Percentiles rank a stretch among this genome's conserved stretches.
These are phyloP conservation scores for Fusarium stilboides DNA, from an alignment of 2,329 filamentous ascomycete genomes.

Conservation along the genomic window DNA sequence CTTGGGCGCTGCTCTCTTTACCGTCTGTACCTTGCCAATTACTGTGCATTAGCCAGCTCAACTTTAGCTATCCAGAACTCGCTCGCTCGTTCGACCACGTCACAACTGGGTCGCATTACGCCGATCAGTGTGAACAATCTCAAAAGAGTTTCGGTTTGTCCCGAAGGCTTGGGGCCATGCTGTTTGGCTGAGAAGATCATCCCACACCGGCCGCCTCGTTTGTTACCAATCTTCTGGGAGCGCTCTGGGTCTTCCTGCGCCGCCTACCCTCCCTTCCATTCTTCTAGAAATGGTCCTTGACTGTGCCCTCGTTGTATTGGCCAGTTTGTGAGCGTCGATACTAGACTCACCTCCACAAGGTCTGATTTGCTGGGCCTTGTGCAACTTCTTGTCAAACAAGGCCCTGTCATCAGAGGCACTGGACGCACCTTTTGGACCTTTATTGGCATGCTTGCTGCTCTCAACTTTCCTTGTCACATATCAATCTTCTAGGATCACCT, in stretches of 20 bases:
- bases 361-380: conserved; percentile 37
- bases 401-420: conserved; percentile 30
- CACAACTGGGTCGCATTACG: conserved; percentile 44
- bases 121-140: conserved; percentile 40
- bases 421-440: conserved; percentile 16
- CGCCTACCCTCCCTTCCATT: conserved; percentile 45
- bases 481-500: conserved; percentile 22
- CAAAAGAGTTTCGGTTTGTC: conserved; percentile 39
- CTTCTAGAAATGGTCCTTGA: conserved; percentile 48
- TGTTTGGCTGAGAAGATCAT: conserved; percentile 29
- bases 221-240: conserved; percentile 37
- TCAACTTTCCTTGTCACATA: conserved; percentile 25
- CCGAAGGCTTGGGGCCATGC: conserved; percentile 38
- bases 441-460: conserved; percentile 15
- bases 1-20: conserved; percentile 12
- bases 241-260: conserved; percentile 38
- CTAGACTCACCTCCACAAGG: conserved; percentile 42
- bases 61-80: conserved; percentile 14
- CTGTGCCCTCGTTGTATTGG: conserved; percentile 31
- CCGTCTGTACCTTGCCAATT: conserved; percentile 13
- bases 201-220: conserved; percentile 29
- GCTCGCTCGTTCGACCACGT: conserved; percentile 48
- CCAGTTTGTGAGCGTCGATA: conserved; percentile 28
- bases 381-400: conserved; percentile 22
- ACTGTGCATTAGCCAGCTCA: conserved; percentile 36